Percentiles rank a stretch among this genome's conserved stretches.
phyloP scores from a whole-genome alignment of 2,329 filamentous ascomycete genomes.

The Cladophialophora immunda region DNA sequence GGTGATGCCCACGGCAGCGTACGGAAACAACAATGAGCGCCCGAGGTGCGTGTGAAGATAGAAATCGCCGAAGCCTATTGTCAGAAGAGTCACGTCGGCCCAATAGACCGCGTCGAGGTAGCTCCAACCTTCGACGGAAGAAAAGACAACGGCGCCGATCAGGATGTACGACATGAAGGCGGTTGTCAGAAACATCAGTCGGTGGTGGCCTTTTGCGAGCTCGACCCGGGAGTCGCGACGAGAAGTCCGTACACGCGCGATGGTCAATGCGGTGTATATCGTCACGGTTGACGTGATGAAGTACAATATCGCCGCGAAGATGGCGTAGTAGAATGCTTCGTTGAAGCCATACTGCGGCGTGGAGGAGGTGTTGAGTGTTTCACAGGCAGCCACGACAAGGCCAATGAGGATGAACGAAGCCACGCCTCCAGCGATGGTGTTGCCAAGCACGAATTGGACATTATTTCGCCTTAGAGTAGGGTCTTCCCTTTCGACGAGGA shows the following conservation, averaged over 20 bases:
- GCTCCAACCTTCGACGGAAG: conserved; percentile 58
- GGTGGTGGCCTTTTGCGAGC: background rate
- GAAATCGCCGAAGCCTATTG: conserved; percentile 64
- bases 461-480: background rate
- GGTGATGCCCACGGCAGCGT: conserved; percentile 62
- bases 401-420: conserved; percentile 48
- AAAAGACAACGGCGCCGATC: conserved; percentile 48
- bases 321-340: conserved; percentile 66
- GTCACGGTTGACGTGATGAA: background rate
- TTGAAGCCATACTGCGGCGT: conserved; percentile 35
- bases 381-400: conserved; percentile 38
- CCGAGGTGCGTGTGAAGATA: conserved; percentile 58
- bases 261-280: background rate
- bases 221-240: background rate
- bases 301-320: conserved; percentile 65
- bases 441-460: background rate
- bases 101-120: conserved; percentile 64
- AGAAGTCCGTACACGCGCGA: background rate
- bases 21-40: conserved; percentile 61
- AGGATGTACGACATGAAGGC: conserved; percentile 50
- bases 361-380: background rate
- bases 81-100: conserved; percentile 64
- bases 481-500: conserved; percentile 47
- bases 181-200: conserved; percentile 53
- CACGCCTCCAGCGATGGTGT: conserved; percentile 60